These are phyloP conservation scores for Leccinum ochraceum DNA, from an alignment of 768 basidiomycete genomes.

Conservation along the genomic window DNA sequence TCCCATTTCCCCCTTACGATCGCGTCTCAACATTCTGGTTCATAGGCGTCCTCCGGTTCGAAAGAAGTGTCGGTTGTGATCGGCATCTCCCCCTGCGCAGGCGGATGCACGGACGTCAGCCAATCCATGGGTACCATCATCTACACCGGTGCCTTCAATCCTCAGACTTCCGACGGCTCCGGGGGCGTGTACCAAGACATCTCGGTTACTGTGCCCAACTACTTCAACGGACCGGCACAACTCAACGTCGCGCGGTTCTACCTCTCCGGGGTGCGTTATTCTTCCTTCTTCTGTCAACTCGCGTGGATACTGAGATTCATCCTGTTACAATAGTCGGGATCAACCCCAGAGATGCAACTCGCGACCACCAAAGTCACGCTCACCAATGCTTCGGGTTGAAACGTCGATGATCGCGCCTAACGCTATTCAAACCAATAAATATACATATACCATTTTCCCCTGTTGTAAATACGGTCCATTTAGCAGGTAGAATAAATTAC, in stretches of 20 bases:
- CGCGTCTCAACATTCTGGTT: not conserved
- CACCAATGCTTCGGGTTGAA: not conserved
- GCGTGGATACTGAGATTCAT: conserved; percentile 1
- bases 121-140: conserved; percentile 1
- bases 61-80: conserved; percentile 14
- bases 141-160: not conserved
- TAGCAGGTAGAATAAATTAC: not conserved
- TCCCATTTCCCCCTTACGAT: not conserved
- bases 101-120: not conserved
- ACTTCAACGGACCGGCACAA: not conserved
- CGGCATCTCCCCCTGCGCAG: not conserved
- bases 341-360: not conserved
- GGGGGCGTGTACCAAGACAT: conserved; percentile 4
- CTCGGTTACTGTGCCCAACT: conserved; percentile 2
- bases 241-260: conserved; percentile 3
- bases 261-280: conserved; percentile 6
- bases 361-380: not conserved
- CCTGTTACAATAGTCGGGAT: not conserved
- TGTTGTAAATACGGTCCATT: not conserved
- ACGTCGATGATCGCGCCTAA: not conserved
- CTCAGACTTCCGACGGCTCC: not conserved
- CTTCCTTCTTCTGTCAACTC: not conserved
- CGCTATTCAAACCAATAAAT: not conserved
- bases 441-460: not conserved
- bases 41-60: not conserved